Evolutionary conservation across 306 rosid genomes (phyloP).

Genomic region (Mimosa pudica): DNA sequence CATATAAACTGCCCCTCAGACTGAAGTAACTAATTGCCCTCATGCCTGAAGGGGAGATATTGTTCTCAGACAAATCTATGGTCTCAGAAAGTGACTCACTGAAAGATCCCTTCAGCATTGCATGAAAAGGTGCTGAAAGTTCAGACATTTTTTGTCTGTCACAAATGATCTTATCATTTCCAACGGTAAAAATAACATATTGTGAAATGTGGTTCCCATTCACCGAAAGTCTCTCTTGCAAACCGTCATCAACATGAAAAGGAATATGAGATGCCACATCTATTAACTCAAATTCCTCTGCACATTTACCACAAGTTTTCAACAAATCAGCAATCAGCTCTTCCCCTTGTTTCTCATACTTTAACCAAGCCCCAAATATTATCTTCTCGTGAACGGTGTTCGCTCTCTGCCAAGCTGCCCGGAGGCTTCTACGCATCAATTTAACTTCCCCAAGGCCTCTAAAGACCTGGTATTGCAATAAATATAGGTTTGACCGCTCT

Average conservation of each 20-base stretch:
- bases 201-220: constrained; percentile 49
- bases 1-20: constrained; percentile 56
- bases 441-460: constrained; percentile 85
- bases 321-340: constrained; percentile 70
- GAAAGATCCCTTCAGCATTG: constrained; percentile 88
- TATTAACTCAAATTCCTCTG: constrained; percentile 66
- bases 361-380: constrained; percentile 88
- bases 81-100: constrained; percentile 76
- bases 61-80: constrained; percentile 78
- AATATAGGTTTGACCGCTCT: constrained; percentile 74
- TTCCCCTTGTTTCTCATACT: constrained; percentile 88
- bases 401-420: constrained; percentile 83
- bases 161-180: constrained; percentile 74
- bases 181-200: constrained; percentile 63
- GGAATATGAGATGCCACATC: constrained; percentile 68
- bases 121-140: constrained; percentile 80
- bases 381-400: constrained; percentile 74
- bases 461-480: constrained; percentile 84
- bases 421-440: constrained; percentile 87
- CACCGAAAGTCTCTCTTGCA: constrained; percentile 51
- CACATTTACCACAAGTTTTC: constrained; percentile 67
- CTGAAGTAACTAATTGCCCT: constrained; percentile 71
- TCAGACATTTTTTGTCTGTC: constrained; percentile 78
- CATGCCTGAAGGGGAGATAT: constrained; percentile 75
- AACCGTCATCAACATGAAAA: constrained; percentile 32